Percentiles rank a stretch among this genome's conserved stretches.
Conservation (phyloP, 2,329 filamentous ascomycete genomes). For the Diaporthe citrichinensis region DNA sequence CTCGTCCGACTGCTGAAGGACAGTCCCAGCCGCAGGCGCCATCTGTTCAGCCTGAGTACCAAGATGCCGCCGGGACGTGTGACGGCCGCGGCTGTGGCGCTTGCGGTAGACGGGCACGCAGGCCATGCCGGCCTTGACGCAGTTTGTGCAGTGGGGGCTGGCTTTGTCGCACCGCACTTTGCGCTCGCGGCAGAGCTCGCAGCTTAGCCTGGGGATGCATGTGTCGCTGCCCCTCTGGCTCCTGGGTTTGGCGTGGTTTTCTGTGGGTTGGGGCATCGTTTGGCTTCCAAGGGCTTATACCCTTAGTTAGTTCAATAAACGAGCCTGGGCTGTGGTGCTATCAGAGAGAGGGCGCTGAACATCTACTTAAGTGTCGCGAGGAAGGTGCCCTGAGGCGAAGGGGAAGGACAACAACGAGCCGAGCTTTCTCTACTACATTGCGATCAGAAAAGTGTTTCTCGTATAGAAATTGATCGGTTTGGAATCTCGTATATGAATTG, state of each 20-base stretch:
- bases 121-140: conserved; percentile 36
- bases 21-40: neutral
- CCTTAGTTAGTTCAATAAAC: neutral
- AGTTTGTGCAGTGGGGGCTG: conserved; percentile 44
- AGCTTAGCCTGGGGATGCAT: conserved; percentile 18
- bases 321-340: neutral
- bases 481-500: neutral
- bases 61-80: neutral
- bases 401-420: neutral
- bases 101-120: conserved; percentile 42
- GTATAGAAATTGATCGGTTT: neutral
- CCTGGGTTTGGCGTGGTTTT: neutral
- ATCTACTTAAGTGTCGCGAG: neutral
- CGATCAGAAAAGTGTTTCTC: conserved; percentile 1
- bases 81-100: neutral
- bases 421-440: neutral
- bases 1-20: neutral
- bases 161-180: conserved; percentile 46
- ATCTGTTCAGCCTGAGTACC: neutral
- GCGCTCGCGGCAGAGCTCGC: conserved; percentile 43
- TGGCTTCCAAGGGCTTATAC: neutral
- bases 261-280: neutral
- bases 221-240: neutral
- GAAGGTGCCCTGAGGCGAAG: neutral
- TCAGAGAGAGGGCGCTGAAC: neutral